phyloP scores from a whole-genome alignment of 2,329 filamentous ascomycete genomes.

The Colletotrichum costaricense region DNA sequence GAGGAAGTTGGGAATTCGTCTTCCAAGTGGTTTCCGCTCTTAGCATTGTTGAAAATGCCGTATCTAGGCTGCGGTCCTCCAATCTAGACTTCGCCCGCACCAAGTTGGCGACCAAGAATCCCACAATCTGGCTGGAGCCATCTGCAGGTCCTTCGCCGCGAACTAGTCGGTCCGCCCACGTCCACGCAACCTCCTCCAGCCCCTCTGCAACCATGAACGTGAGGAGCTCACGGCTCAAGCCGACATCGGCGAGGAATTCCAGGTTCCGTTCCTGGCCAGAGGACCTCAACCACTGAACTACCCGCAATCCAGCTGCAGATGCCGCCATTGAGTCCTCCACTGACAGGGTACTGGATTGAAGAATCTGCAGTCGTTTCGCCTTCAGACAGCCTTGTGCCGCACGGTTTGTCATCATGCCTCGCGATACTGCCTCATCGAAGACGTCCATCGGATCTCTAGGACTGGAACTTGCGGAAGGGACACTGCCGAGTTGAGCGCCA shows the following conservation, averaged over 20 bases:
- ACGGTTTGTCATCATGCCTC: slow-evolving; percentile 65
- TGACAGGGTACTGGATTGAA: slow-evolving; percentile 46
- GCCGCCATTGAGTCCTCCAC: slow-evolving; percentile 48
- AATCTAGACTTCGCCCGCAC: slow-evolving; percentile 54
- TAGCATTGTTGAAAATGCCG: slow-evolving; percentile 60
- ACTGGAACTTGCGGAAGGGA: slow-evolving; percentile 37
- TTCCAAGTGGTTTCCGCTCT: slow-evolving; percentile 57
- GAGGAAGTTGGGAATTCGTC: slow-evolving; percentile 46
- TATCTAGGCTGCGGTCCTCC: slow-evolving; percentile 56
- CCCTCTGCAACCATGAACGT: slow-evolving; percentile 65
- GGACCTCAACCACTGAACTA: slow-evolving; percentile 65
- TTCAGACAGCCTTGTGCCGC: slow-evolving; percentile 66
- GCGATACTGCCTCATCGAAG: slow-evolving; percentile 66
- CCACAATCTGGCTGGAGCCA: slow-evolving; percentile 23
- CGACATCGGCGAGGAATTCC: slow-evolving; percentile 54
- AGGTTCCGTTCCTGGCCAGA: slow-evolving; percentile 60
- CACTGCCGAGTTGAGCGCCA: slow-evolving; percentile 42
- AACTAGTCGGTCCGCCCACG: slow-evolving; percentile 52
- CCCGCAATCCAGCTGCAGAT: slow-evolving; percentile 58
- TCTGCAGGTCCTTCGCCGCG: slow-evolving; percentile 36
- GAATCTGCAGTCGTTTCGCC: slow-evolving; percentile 56
- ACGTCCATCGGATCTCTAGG: slow-evolving; percentile 61
- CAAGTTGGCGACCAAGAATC: slow-evolving; percentile 50
- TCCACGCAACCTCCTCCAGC: slow-evolving; percentile 62
- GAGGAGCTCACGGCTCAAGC: slow-evolving; percentile 54